These are phyloP conservation scores for Huntiella savannae DNA, from an alignment of 2,329 filamentous ascomycete species.

Conservation along the genomic window DNA sequence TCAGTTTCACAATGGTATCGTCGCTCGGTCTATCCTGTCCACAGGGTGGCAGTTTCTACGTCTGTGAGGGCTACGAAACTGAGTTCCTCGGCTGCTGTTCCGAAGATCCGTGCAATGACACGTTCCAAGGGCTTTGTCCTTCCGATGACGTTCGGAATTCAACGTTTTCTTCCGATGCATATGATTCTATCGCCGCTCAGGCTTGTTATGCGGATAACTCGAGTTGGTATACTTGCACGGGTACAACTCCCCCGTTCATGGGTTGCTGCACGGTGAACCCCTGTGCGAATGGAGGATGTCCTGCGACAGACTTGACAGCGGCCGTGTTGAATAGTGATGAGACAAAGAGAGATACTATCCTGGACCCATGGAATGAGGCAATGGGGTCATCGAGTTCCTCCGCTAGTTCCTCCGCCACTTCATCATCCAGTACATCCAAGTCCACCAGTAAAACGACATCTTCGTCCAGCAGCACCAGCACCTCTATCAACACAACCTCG, in stretches of 20 bases:
- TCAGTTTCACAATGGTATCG: too few species aligned
- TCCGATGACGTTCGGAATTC: slow-evolving; percentile 15
- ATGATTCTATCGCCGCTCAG: slow-evolving; percentile 17
- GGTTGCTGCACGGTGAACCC: slow-evolving; percentile 22
- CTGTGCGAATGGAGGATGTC: slow-evolving; percentile 16
- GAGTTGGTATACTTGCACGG: slow-evolving; percentile 20
- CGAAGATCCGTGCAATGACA: slow-evolving; percentile 18
- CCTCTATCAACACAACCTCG: background rate
- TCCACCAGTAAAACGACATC: background rate
- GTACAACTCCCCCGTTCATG: slow-evolving; percentile 18
- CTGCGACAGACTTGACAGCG: slow-evolving; percentile 13
- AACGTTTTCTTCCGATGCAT: slow-evolving; percentile 16
- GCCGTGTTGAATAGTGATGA: slow-evolving; percentile 16
- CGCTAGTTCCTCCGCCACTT: too few species aligned
- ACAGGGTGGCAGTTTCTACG: slow-evolving; percentile 19
- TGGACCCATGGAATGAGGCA: background rate
- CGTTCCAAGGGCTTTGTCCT: slow-evolving; percentile 18
- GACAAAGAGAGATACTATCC: background rate
- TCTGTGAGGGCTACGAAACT: slow-evolving; percentile 17
- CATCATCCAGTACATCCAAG: too few species aligned
- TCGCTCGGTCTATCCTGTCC: slow-evolving; percentile 18
- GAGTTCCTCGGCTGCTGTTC: slow-evolving; percentile 25
- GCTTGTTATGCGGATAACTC: slow-evolving; percentile 15
- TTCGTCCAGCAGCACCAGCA: slow-evolving; percentile 1
- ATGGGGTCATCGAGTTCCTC: background rate